Evolutionary conservation across 1,284 basidiomycete genomes (phyloP), one percentile per base, ranked within the genome.

Genomic region (Ganoderma resinaceum): DNA sequence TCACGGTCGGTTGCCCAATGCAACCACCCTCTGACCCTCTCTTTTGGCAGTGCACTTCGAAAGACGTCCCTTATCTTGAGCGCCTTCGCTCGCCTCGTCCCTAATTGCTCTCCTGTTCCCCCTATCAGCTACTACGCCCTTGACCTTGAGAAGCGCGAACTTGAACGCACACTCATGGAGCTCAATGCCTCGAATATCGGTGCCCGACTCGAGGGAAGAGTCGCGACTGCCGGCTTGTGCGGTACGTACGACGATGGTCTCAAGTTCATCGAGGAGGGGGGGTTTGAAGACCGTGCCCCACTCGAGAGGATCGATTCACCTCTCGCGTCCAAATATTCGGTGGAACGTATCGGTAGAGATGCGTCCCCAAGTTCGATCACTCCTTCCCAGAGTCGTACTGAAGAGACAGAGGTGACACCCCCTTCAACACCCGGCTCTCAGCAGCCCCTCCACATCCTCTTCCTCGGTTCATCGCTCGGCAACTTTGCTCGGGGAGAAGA

Each of bases 381-480:
- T 18, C 76, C 73, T 53, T 72, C 71, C 12, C 66, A 64, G 12
- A 75, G 75, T 26, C 73, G 67, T 18, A 72, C 74, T 55, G 72
- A 73, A 11, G 76, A 72, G 2, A 77, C 76, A 23, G 78, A 76
- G n/a, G 72, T 72, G 14, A 83, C 81, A 1, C 78, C 82, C 5
- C 80, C 80, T 0, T 83, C 84, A 20, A 83, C 81, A 0, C 81
- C 83, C 12, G 84, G 80, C 43, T 72, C 77, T 1, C 73, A 74
- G 33, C 75, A 77, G 31, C 93, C 93, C 11, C 79, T 95, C 40
- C 95, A 96, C 76, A 82, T 98, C 66, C 83, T 98, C 68, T 99
- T 98, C 85, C 85, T 99, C n/a, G 97, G 97, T 0, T 97, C 95
- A 0, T 96, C 95, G 0, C 82, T 99, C 16, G 97, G 97, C 16